Conservation (phyloP, 2,329 filamentous ascomycete genomes). For the Penicillium sp. region DNA sequence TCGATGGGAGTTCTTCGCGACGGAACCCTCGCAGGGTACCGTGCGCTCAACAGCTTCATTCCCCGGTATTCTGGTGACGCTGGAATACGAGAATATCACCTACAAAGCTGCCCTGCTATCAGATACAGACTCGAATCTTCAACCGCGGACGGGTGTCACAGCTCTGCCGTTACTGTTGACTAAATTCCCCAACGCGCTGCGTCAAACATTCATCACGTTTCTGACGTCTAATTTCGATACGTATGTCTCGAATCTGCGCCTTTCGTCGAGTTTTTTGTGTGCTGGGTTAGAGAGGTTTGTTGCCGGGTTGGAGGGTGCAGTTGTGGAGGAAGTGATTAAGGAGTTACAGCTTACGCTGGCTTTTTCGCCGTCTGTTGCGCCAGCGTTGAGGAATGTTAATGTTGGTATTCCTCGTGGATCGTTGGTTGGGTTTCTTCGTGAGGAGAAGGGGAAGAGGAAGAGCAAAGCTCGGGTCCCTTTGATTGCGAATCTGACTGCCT, state of each 20-base stretch:
- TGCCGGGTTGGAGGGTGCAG: constrained; percentile 20
- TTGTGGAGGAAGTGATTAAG: constrained; percentile 42
- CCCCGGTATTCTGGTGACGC: constrained; percentile 55
- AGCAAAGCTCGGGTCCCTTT: constrained; percentile 21
- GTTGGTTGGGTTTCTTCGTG: constrained; percentile 29
- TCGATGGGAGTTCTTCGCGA: constrained; percentile 50
- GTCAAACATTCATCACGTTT: constrained; percentile 57
- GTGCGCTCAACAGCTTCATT: constrained; percentile 25
- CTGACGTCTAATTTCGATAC: constrained; percentile 58
- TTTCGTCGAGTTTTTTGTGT: constrained; percentile 55
- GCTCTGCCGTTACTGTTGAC: constrained; percentile 58
- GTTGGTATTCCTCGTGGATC: constrained; percentile 42
- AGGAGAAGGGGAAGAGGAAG: constrained; percentile 16
- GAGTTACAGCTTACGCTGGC: constrained; percentile 49
- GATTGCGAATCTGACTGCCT: constrained; percentile 39
- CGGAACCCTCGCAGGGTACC: constrained; percentile 40
- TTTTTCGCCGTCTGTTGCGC: constrained; percentile 44
- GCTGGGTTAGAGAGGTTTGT: constrained; percentile 50
- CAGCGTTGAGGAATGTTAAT: constrained; percentile 43
- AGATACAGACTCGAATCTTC: constrained; percentile 35
- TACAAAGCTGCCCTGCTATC: constrained; percentile 60
- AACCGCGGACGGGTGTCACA: constrained; percentile 47
- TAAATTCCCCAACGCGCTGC: constrained; percentile 57
- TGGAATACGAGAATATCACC: constrained; percentile 56
- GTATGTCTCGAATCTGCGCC: constrained; percentile 52